Base-by-base conservation (phyloP, 768 basidiomycete species). In the Auriscalpium orientale region DNA sequence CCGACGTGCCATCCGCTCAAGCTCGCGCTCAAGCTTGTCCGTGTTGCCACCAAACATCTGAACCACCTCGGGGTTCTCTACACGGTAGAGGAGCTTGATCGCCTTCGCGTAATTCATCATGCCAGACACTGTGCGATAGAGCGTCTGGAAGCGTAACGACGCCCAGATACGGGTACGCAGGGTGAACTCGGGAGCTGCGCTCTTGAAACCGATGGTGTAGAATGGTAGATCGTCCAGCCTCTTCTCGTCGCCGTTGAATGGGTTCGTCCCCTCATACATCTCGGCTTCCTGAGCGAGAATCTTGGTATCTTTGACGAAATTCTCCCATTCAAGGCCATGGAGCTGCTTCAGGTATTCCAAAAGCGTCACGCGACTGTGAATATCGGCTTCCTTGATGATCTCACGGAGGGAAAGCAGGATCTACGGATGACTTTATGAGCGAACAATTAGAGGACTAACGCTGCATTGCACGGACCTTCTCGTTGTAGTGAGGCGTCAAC, bases 21-120 rank as follows among this genome's bases (percentile, higher is more conserved):
- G 80, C 71, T 98, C 97, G 35, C 90, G 84, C 70, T 98, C 97
- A 46, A 98, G 81, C 68, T 85, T 91, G 72, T 98, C 97, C 3
- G 95, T 97, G 73, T 98, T 98, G 13, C 95, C 95, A 43, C 97
- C 95, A 64, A 93, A 98, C 49, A 88, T 79, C 72, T 98, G 95
- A 16, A 99, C 97, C 49, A 99, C 91, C 71, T 99, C 97, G 8
- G 97, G 97, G 74, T 98, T 98, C 76, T 99, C 97, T 45, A 99
- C 97, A 55, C 95, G 92, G 71, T 98, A 95, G n/a, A 99, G 81
- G 37, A 99, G 76, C 70, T 99, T 99, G 83, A 99, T 98, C 12
- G 97, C 97, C 76, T 99, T 99, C 62, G 91, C 85, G 71, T 99
- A 98, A 75, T 99, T 99, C 97, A 98, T 98, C 91, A 99, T 98